These are phyloP conservation scores for Pleurotus platypus DNA, from an alignment of 768 basidiomycete genomes.

Conservation along the genomic window DNA sequence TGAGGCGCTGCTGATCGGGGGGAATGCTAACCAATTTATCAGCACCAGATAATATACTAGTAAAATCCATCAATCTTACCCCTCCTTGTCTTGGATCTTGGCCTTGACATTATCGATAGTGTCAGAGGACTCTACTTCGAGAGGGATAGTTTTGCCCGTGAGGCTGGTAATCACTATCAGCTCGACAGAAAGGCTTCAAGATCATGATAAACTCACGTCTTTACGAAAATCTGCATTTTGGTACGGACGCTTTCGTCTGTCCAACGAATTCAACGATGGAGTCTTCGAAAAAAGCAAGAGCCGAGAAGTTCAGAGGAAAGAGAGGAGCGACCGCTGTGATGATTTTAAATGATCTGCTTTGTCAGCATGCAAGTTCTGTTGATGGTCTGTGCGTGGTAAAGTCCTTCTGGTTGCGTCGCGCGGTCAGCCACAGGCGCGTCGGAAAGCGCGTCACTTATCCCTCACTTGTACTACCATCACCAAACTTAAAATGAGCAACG, in stretches of 20 bases:
- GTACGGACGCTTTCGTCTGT: constrained; percentile 75
- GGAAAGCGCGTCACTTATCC: constrained; percentile 24
- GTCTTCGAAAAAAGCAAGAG: constrained; percentile 87
- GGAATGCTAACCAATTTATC: constrained; percentile 55
- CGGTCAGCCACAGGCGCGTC: constrained; percentile 7
- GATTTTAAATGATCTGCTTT: constrained; percentile 27
- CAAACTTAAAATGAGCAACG: constrained; percentile 45
- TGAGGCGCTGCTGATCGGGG: constrained; percentile 94
- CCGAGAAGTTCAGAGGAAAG: constrained; percentile 28
- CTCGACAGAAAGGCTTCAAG: too few relatives aligned
- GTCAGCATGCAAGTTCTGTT: constrained; percentile 30
- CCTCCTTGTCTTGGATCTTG: constrained; percentile 97
- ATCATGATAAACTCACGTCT: constrained; percentile 60
- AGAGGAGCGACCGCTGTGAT: constrained; percentile 10
- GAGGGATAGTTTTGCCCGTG: constrained; percentile 98
- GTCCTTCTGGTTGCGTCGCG: constrained; percentile 6
- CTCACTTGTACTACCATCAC: background rate
- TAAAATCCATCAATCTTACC: constrained; percentile 40
- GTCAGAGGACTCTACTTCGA: constrained; percentile 96
- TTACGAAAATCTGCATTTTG: constrained; percentile 97
- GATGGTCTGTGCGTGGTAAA: constrained; percentile 36
- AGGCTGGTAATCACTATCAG: constrained; percentile 51
- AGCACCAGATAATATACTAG: background rate
- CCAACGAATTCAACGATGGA: constrained; percentile 89
- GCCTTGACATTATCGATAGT: constrained; percentile 98